Evolutionary conservation across 768 basidiomycete genomes (phyloP).

Genomic region (Lactarius sanguifluus): DNA sequence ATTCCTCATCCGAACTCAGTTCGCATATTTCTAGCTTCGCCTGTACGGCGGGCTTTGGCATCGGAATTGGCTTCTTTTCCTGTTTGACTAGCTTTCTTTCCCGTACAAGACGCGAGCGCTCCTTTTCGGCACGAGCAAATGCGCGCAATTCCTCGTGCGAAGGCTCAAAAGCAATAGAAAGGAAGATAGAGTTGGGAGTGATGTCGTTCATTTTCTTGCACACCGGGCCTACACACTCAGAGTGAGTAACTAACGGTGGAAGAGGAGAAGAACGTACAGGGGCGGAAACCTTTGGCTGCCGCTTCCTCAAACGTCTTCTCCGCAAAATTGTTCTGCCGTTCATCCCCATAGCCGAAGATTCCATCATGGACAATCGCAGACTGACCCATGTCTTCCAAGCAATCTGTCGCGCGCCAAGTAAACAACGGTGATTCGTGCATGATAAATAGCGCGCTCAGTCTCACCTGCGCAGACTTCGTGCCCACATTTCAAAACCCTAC

Average conservation of each 20-base stretch:
- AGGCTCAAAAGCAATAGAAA: conserved; percentile 66
- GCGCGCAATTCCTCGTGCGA: conserved; percentile 53
- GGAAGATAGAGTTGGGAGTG: conserved; percentile 53
- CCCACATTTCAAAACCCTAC: conserved; percentile 61
- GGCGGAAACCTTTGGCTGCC: conserved; percentile 55
- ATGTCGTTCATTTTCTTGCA: conserved; percentile 69
- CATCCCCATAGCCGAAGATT: conserved; percentile 57
- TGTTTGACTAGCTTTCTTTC: conserved; percentile 6
- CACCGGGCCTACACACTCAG: conserved; percentile 50
- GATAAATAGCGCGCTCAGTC: conserved; percentile 23
- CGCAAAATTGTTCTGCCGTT: conserved; percentile 51
- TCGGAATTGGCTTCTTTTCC: conserved; percentile 24
- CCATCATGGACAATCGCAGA: conserved; percentile 56
- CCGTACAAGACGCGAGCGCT: conserved; percentile 10
- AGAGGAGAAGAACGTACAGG: conserved; percentile 43
- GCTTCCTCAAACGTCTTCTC: conserved; percentile 61
- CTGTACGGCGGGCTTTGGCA: conserved; percentile 23
- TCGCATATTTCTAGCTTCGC: conserved; percentile 27
- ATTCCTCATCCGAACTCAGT: conserved; percentile 45
- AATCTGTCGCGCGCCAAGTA: conserved; percentile 41
- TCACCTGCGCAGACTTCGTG: conserved; percentile 65
- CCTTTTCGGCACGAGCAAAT: conserved; percentile 37
- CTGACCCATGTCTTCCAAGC: conserved; percentile 52
- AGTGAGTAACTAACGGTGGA: neutral
- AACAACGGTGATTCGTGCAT: neutral